Evolutionary conservation across 768 basidiomycete genomes (phyloP).

Genomic region (Cyclocybe cylindracea): DNA sequence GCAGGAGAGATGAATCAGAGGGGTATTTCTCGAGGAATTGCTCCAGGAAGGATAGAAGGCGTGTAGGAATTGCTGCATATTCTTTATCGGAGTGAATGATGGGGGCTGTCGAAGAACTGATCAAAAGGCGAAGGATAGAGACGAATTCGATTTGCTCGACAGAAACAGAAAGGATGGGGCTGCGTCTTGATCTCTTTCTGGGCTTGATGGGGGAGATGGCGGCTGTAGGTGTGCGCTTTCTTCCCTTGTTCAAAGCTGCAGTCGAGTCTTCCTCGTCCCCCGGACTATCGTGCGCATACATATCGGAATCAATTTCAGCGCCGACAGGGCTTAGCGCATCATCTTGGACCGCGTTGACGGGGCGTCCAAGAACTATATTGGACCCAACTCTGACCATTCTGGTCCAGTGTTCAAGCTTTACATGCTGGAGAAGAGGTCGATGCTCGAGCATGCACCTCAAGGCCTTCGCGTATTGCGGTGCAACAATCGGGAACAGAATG

Average conservation of each 20-base stretch:
- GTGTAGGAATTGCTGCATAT: constrained; percentile 40
- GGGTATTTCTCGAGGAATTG: constrained; percentile 68
- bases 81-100: constrained; percentile 41
- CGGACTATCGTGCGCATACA: constrained; percentile 31
- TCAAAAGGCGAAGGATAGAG: constrained; percentile 59
- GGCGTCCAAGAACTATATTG: constrained; percentile 72
- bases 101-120: constrained; percentile 60
- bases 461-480: constrained; percentile 81
- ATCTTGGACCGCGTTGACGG: constrained; percentile 34
- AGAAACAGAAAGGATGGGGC: constrained; percentile 32
- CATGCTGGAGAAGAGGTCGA: constrained; percentile 76
- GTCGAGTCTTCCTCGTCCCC: constrained; percentile 32
- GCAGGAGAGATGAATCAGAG: constrained; percentile 76
- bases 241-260: constrained; percentile 25
- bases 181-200: constrained; percentile 18
- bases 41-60: constrained; percentile 51
- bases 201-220: constrained; percentile 22
- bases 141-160: constrained; percentile 74
- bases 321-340: constrained; percentile 18
- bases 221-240: constrained; percentile 29
- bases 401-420: constrained; percentile 68
- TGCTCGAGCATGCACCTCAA: constrained; percentile 65
- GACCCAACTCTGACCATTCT: constrained; percentile 70
- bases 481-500: constrained; percentile 43
- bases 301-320: constrained; percentile 34